phyloP scores from a whole-genome alignment of 352 stramenopile genomes.

The Pythium apleroticum region DNA sequence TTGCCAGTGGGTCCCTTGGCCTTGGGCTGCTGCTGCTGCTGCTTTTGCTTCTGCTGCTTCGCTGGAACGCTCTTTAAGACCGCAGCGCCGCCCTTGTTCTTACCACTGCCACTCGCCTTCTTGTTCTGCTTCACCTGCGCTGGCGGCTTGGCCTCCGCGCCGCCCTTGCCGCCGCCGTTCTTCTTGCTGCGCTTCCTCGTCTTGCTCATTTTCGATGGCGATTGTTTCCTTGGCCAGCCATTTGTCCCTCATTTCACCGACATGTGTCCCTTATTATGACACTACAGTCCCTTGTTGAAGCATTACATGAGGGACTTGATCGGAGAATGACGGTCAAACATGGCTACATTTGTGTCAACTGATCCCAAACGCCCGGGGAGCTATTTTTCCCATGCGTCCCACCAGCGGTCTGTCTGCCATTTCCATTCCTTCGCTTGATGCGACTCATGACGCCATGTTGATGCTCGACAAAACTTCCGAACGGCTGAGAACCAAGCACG shows the following conservation, averaged over 20 bases:
- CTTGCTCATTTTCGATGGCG: conserved; percentile 19
- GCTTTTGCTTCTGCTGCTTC: conserved; percentile 29
- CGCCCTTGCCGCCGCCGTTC: conserved; percentile 1
- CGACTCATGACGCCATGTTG: conserved; percentile 27
- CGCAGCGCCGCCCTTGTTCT: conserved; percentile 15
- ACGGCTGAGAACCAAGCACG: conserved; percentile 75
- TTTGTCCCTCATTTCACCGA: conserved; percentile 21
- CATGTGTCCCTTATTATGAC: neutral
- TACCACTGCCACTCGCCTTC: conserved; percentile 22
- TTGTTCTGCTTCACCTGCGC: conserved; percentile 26
- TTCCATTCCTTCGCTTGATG: neutral
- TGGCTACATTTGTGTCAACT: conserved; percentile 24
- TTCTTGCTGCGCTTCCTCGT: conserved; percentile 34
- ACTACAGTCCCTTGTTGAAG: neutral
- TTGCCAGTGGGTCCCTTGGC: conserved; percentile 21
- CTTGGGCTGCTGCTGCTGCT: conserved; percentile 25
- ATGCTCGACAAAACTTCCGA: conserved; percentile 63
- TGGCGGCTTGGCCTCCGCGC: conserved; percentile 12
- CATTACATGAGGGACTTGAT: neutral
- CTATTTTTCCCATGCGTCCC: neutral
- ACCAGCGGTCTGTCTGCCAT: neutral
- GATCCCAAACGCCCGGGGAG: neutral
- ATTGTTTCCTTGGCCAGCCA: conserved; percentile 15
- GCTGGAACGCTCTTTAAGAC: conserved; percentile 20
- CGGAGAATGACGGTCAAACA: conserved; percentile 16